These are phyloP conservation scores for Acrodontium crateriforme DNA, from an alignment of 2,329 filamentous ascomycete genomes.

Conservation along the genomic window DNA sequence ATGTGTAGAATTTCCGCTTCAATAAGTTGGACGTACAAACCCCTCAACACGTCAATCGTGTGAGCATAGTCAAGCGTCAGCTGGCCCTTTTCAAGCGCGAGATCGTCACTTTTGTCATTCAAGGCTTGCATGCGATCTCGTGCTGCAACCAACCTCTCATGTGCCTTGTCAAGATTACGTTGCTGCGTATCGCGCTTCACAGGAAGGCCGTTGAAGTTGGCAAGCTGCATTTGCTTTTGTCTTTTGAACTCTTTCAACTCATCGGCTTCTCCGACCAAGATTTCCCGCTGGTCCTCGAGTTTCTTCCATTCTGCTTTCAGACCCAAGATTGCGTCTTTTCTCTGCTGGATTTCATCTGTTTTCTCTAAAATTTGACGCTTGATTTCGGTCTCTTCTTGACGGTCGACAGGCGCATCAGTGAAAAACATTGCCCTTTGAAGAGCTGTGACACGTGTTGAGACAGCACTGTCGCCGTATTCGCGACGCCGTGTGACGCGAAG, in stretches of 20 bases:
- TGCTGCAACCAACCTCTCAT: conserved; percentile 28
- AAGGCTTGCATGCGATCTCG: conserved; percentile 37
- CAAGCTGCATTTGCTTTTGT: conserved; percentile 47
- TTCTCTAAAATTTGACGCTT: conserved; percentile 36
- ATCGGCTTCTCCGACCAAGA: too few relatives aligned
- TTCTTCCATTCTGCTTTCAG: conserved; percentile 18
- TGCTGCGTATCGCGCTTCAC: conserved; percentile 51
- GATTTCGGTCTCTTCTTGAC: conserved; percentile 47
- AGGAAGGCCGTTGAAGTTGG: conserved; percentile 53
- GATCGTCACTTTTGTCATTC: conserved; percentile 23
- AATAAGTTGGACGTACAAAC: conserved; percentile 48
- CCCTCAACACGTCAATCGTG: conserved; percentile 47
- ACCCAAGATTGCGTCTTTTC: conserved; percentile 23
- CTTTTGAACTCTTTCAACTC: conserved; percentile 44
- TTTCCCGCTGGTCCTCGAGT: conserved; percentile 5
- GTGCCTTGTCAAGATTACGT: conserved; percentile 30
- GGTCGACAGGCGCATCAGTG: conserved; percentile 64
- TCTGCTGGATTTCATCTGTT: conserved; percentile 25
- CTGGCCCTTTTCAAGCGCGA: conserved; percentile 21
- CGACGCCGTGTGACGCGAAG: conserved; percentile 56
- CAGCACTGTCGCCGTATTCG: conserved; percentile 67
- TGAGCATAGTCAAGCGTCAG: conserved; percentile 42
- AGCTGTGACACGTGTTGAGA: conserved; percentile 51
- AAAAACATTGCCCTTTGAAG: conserved; percentile 54
- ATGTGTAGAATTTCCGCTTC: conserved; percentile 57